These are phyloP conservation scores for Nicotiana obtusifolia DNA, from an alignment of 257 asterid genomes.

Conservation along the genomic window DNA sequence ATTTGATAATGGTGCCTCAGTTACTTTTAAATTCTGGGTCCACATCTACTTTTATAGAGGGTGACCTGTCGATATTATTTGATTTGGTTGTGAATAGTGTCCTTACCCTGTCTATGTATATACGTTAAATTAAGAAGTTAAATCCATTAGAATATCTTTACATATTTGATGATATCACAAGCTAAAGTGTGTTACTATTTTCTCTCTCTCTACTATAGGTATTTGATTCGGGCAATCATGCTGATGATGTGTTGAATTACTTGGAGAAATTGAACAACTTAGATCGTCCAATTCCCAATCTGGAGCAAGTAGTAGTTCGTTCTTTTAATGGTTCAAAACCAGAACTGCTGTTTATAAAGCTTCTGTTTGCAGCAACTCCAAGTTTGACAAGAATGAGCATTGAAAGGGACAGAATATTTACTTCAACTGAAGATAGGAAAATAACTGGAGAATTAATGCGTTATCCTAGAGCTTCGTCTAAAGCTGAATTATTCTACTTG, in stretches of 20 bases:
- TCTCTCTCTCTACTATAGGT: not conserved
- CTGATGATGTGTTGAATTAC: not conserved
- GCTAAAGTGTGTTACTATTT: not conserved
- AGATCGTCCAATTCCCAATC: not conserved
- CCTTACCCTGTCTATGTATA: no score
- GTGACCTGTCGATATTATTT: no score
- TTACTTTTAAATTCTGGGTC: no score
- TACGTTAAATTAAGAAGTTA: no score
- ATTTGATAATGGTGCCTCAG: no score
- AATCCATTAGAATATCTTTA: no score
- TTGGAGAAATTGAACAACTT: not conserved
- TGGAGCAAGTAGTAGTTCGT: not conserved
- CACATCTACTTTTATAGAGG: no score
- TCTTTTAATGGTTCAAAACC: not conserved
- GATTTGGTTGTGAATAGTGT: no score
- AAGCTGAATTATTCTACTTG: not conserved
- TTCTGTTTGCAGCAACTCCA: not conserved
- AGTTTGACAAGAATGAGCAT: not conserved
- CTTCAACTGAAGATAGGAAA: not conserved
- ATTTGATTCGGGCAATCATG: not conserved
- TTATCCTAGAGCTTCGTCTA: not conserved
- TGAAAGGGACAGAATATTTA: not conserved
- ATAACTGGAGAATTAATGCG: not conserved
- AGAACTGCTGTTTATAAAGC: not conserved
- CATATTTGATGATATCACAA: no score